Evolutionary conservation across 2,329 filamentous ascomycete genomes (phyloP).

Genomic region (Pyrenochaeta sp.): DNA sequence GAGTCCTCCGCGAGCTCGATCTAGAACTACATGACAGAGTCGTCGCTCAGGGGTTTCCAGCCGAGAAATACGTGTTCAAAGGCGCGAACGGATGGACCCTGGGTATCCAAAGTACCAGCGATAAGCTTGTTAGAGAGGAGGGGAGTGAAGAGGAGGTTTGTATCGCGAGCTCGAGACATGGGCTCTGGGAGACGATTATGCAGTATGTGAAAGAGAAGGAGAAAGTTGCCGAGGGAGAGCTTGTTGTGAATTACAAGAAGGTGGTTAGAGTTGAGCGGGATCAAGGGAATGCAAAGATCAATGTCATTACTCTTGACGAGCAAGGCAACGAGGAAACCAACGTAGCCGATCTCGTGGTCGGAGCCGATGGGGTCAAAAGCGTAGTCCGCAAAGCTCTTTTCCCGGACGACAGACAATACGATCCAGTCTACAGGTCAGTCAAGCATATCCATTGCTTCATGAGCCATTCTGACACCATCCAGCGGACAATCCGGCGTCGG

Average conservation of each 20-base stretch:
- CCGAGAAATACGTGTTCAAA: slow-evolving; percentile 28
- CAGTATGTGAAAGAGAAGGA: slow-evolving; percentile 14
- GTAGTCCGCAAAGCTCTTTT: slow-evolving; percentile 28
- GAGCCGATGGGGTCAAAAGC: slow-evolving; percentile 39
- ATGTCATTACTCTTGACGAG: slow-evolving; percentile 9
- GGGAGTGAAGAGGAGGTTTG: slow-evolving; percentile 19
- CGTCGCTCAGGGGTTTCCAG: slow-evolving; percentile 25
- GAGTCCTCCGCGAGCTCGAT: slow-evolving; percentile 26
- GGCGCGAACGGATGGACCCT: slow-evolving; percentile 26
- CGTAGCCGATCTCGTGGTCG: slow-evolving; percentile 37
- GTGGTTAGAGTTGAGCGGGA: slow-evolving; percentile 12
- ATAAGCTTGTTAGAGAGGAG: slow-evolving; percentile 7
- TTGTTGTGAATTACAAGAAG: slow-evolving; percentile 19
- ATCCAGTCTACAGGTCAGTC: slow-evolving; percentile 26
- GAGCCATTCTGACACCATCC: background rate
- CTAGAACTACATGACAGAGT: slow-evolving; percentile 23
- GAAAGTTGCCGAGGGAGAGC: slow-evolving; percentile 10
- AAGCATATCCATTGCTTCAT: background rate
- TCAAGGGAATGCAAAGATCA: slow-evolving; percentile 8
- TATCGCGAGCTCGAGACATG: slow-evolving; percentile 27
- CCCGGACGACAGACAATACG: slow-evolving; percentile 18
- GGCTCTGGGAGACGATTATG: slow-evolving; percentile 30
- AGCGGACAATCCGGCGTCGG: slow-evolving; percentile 51
- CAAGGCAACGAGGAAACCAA: slow-evolving; percentile 16
- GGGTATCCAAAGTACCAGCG: slow-evolving; percentile 19